A percentile compares a stretch with the other conserved stretches of the same genome.
Conservation (phyloP, 2,329 filamentous ascomycete species). For the Clarireedia monteithiana region DNA sequence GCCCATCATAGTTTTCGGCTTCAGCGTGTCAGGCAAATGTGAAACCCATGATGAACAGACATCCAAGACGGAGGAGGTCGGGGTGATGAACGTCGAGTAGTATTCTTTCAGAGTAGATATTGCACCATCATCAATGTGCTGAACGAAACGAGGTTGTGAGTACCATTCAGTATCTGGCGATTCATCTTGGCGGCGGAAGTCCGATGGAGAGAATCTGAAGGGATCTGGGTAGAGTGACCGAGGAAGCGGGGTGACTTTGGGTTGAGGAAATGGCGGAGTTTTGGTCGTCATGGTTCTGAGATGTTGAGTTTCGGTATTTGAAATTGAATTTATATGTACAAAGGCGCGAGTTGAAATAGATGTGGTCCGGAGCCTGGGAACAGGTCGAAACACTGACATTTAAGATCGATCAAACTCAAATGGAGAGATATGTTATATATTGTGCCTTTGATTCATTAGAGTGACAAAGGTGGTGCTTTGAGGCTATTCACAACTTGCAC, state of each 20-base stretch:
- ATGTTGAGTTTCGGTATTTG: neutral
- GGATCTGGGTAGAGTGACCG: slow-evolving; percentile 18
- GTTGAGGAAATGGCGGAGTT: neutral
- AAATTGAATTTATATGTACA: too few relatives aligned
- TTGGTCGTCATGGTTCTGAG: slow-evolving; percentile 2
- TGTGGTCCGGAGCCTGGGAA: neutral
- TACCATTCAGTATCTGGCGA: slow-evolving; percentile 21
- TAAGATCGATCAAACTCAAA: too few relatives aligned
- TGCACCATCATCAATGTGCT: slow-evolving; percentile 44
- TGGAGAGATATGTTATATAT: too few relatives aligned
- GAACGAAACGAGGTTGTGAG: slow-evolving; percentile 39
- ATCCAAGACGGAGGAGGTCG: slow-evolving; percentile 37
- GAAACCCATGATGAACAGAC: slow-evolving; percentile 43
- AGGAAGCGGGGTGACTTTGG: slow-evolving; percentile 15
- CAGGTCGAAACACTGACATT: too few relatives aligned
- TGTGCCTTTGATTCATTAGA: too few relatives aligned
- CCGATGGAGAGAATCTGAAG: slow-evolving; percentile 12
- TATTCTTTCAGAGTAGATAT: slow-evolving; percentile 38
- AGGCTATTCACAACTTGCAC: too few relatives aligned
- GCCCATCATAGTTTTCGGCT: slow-evolving; percentile 32
- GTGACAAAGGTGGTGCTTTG: too few relatives aligned
- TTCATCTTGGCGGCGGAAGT: slow-evolving; percentile 19
- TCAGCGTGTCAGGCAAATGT: slow-evolving; percentile 27
- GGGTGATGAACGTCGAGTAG: slow-evolving; percentile 37
- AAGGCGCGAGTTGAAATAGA: too few relatives aligned